phyloP scores from a whole-genome alignment of 2,329 filamentous ascomycete genomes.

The Ambrosiella beaveri region DNA sequence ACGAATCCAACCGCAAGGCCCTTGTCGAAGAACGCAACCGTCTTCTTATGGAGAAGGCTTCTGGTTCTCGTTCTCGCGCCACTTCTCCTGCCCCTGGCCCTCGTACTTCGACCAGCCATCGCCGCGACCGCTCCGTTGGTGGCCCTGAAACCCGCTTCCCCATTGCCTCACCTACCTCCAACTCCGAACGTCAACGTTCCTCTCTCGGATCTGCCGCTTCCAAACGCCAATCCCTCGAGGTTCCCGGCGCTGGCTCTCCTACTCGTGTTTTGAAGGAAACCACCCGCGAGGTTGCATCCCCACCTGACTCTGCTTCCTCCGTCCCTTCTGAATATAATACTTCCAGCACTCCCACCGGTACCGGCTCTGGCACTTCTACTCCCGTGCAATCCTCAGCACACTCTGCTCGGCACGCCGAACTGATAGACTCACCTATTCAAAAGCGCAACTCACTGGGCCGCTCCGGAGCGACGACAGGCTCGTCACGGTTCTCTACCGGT shows the following conservation, averaged over 20 bases:
- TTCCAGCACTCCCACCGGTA: background rate
- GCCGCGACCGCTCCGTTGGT: slow-evolving; percentile 63
- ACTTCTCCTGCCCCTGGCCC: slow-evolving; percentile 53
- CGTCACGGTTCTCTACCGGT: slow-evolving; percentile 28
- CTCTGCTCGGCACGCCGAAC: slow-evolving; percentile 12
- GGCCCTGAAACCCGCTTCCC: slow-evolving; percentile 69
- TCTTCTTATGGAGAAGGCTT: slow-evolving; percentile 53
- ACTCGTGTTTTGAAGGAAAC: slow-evolving; percentile 17
- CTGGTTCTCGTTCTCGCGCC: slow-evolving; percentile 50
- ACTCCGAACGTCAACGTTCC: slow-evolving; percentile 32
- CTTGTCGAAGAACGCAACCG: slow-evolving; percentile 88
- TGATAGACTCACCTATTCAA: slow-evolving; percentile 25
- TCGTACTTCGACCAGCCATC: slow-evolving; percentile 34
- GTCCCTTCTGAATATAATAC: background rate
- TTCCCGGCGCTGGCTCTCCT: slow-evolving; percentile 37
- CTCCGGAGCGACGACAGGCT: slow-evolving; percentile 21
- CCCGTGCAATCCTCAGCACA: background rate
- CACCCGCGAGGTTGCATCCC: slow-evolving; percentile 12
- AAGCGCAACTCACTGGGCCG: slow-evolving; percentile 50
- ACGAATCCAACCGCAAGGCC: slow-evolving; percentile 86
- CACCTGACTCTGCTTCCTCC: slow-evolving; percentile 5
- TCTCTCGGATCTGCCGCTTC: slow-evolving; percentile 33
- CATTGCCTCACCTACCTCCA: slow-evolving; percentile 48
- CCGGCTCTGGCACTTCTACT: background rate
- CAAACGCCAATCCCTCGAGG: slow-evolving; percentile 60